Evolutionary conservation across 805 yeast genomes (phyloP).

Genomic region (Torulaspora quercuum): DNA sequence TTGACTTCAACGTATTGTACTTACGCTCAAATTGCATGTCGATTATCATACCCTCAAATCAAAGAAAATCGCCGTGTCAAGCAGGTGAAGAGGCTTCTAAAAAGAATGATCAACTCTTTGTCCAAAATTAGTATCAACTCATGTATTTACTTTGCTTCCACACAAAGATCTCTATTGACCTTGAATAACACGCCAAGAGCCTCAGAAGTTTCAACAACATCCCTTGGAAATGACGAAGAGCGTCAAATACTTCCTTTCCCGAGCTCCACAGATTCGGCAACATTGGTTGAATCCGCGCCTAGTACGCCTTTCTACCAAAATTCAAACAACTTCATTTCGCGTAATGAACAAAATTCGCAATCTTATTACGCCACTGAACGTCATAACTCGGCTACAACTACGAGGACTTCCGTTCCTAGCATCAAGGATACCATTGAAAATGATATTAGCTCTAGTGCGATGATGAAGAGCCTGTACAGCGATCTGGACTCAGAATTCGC

Average conservation of each 20-base stretch:
- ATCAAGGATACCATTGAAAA: conserved; percentile 39
- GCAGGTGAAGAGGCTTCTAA: conserved; percentile 48
- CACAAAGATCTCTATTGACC: conserved; percentile 6
- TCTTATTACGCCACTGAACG: conserved; percentile 6
- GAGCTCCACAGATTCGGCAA: conserved; percentile 26
- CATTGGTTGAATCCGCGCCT: conserved; percentile 11
- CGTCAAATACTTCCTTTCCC: conserved; percentile 1
- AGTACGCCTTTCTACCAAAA: conserved; percentile 2
- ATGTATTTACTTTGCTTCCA: conserved; percentile 48
- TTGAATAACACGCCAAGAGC: conserved; percentile 14
- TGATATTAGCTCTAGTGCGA: conserved; percentile 39
- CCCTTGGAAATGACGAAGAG: conserved; percentile 9
- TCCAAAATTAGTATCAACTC: conserved; percentile 66
- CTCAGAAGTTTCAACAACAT: conserved; percentile 12
- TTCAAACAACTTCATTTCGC: conserved; percentile 1
- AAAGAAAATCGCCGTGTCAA: conserved; percentile 45
- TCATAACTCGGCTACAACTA: conserved; percentile 11
- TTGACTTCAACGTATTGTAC: conserved; percentile 52
- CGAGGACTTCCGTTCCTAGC: conserved; percentile 12
- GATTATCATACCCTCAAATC: conserved; percentile 53
- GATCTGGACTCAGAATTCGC: conserved; percentile 30
- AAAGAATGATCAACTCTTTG: conserved; percentile 50
- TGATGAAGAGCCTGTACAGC: conserved; percentile 31
- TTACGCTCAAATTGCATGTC: conserved; percentile 50
- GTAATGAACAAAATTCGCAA: conserved; percentile 9